phyloP scores from a whole-genome alignment of 2,329 filamentous ascomycete species.

The Aspergillus tubingensis region DNA sequence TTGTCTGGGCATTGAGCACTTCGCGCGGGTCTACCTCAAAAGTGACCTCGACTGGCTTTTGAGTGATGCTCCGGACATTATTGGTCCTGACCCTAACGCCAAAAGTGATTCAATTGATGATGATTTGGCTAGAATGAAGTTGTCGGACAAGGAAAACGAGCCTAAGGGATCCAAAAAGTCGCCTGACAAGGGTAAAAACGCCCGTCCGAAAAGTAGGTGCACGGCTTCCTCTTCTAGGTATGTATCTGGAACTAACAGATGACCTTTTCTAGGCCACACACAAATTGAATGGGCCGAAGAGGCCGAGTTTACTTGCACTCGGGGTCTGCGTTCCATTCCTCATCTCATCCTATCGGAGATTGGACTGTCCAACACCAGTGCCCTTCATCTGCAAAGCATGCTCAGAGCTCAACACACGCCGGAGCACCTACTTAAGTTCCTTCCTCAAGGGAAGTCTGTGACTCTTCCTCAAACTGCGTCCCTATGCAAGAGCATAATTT shows the following conservation, averaged over 20 bases:
- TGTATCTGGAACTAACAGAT: conserved; percentile 4
- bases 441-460: conserved; percentile 31
- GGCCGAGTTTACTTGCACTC: conserved; percentile 32
- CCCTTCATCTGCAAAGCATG: conserved; percentile 34
- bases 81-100: conserved; percentile 10
- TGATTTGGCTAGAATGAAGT: conserved; percentile 10
- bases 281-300: conserved; percentile 19
- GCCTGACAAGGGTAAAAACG: conserved; percentile 19
- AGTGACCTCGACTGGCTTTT: conserved; percentile 38
- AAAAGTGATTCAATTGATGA: conserved; percentile 13
- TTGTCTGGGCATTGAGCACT: conserved; percentile 47
- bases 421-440: conserved; percentile 31
- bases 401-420: conserved; percentile 30
- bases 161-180: conserved; percentile 19
- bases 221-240: neutral
- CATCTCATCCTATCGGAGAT: conserved; percentile 33
- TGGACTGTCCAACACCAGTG: conserved; percentile 25
- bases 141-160: conserved; percentile 23
- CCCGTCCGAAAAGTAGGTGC: conserved; percentile 17
- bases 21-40: conserved; percentile 46
- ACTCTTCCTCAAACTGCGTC: conserved; percentile 20
- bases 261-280: conserved; percentile 13
- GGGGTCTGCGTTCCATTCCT: conserved; percentile 40
- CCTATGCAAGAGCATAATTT: conserved; percentile 31
- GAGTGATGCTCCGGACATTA: conserved; percentile 25